Percentiles rank a stretch among this genome's conserved stretches.
Evolutionary conservation across 441 rosid species (phyloP).

Genomic region (Breynia disticha): DNA sequence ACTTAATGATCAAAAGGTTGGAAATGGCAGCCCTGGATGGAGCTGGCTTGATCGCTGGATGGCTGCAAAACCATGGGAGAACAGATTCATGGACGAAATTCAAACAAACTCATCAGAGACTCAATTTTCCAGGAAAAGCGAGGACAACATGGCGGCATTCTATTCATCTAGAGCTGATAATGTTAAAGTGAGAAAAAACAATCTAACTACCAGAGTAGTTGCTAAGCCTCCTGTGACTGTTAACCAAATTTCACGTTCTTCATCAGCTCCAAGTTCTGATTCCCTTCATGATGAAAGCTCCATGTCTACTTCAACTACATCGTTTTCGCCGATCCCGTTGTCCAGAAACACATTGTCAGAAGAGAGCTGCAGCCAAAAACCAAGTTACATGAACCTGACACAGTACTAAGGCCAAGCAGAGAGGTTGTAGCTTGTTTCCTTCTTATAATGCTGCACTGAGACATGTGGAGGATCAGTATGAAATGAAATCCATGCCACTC

Average conservation of each 20-base stretch:
- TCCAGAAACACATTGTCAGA: constrained; percentile 21
- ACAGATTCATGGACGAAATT: constrained; percentile 37
- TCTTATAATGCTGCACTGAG: constrained; percentile 15
- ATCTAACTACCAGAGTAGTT: constrained; percentile 25
- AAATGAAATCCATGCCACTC: constrained; percentile 30
- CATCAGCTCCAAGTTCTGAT: constrained; percentile 37
- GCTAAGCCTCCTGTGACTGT: constrained; percentile 30
- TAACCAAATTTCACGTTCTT: constrained; percentile 23
- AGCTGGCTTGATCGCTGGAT: constrained; percentile 72
- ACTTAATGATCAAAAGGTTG: constrained; percentile 24
- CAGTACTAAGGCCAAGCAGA: constrained; percentile 47
- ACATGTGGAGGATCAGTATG: constrained; percentile 26
- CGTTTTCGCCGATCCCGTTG: constrained; percentile 22
- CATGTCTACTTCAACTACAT: constrained; percentile 36
- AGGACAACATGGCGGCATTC: constrained; percentile 30
- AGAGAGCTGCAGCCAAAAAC: constrained; percentile 27
- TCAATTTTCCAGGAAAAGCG: constrained; percentile 41
- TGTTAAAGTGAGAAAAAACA: constrained; percentile 46
- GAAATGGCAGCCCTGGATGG: constrained; percentile 40
- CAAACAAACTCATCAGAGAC: constrained; percentile 22
- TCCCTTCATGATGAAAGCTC: constrained; percentile 32
- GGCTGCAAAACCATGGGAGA: constrained; percentile 74
- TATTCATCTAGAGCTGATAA: constrained; percentile 20
- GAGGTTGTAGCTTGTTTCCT: constrained; percentile 22
- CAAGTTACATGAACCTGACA: constrained; percentile 51